These are phyloP conservation scores for Solanum acaule DNA, from an alignment of 257 asterid species.

Conservation along the genomic window DNA sequence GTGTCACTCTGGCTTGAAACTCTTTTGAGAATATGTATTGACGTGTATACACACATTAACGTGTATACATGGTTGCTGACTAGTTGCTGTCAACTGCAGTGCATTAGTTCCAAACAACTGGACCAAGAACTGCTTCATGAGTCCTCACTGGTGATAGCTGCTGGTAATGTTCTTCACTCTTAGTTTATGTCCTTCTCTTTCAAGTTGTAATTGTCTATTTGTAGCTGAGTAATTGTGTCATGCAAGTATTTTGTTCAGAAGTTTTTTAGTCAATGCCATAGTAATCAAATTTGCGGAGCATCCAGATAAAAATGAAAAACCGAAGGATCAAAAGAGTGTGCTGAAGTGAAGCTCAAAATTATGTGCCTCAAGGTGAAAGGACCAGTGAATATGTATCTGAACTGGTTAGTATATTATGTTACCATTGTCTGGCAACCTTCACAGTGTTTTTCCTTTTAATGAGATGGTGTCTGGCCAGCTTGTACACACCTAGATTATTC, in stretches of 20 bases:
- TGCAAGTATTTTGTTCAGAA: conserved; percentile 1
- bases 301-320: conserved; percentile 81
- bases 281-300: conserved; percentile 90
- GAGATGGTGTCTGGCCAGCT: background rate
- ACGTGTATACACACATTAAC: background rate
- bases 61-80: conserved; percentile 2
- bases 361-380: conserved; percentile 85
- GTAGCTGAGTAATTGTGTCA: background rate
- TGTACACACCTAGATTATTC: background rate
- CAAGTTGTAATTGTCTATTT: background rate
- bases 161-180: conserved; percentile 37
- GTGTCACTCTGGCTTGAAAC: background rate
- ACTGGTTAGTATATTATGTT: conserved; percentile 41
- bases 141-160: conserved; percentile 93
- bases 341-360: conserved; percentile 64
- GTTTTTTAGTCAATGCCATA: conserved; percentile 16
- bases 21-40: background rate
- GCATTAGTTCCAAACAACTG: conserved; percentile 80
- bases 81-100: conserved; percentile 8
- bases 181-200: background rate
- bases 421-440: background rate
- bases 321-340: conserved; percentile 69
- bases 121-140: conserved; percentile 92
- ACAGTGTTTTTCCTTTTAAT: background rate
- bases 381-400: conserved; percentile 70